Conservation (phyloP, 176 grass and related monocot species). For the Oryza meyeriana region DNA sequence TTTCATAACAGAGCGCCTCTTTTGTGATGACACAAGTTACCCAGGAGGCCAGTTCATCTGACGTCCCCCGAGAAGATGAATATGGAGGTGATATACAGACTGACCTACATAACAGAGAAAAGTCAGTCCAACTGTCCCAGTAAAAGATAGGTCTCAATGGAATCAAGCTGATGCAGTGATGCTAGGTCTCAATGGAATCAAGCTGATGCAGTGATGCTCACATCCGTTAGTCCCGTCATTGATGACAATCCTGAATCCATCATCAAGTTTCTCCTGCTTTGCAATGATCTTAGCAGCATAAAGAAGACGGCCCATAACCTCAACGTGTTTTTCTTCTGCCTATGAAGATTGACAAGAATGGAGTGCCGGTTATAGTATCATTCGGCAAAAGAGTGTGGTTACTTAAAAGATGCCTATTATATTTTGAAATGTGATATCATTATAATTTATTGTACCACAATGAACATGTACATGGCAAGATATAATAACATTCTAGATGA, state of each 20-base stretch:
- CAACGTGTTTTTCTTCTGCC: slow-evolving; percentile 66
- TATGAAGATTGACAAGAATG: slow-evolving; percentile 27
- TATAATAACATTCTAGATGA: background rate
- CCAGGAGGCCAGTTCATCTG: slow-evolving; percentile 90
- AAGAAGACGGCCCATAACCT: slow-evolving; percentile 57
- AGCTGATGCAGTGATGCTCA: slow-evolving; percentile 21
- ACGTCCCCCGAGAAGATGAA: slow-evolving; percentile 67
- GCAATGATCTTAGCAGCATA: slow-evolving; percentile 58
- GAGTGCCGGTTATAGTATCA: background rate
- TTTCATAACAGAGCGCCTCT: background rate
- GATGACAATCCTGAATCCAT: slow-evolving; percentile 71
- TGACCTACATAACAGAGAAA: slow-evolving; percentile 38
- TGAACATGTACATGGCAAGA: background rate
- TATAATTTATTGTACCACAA: background rate
- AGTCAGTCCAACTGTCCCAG: background rate
- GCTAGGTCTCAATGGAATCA: slow-evolving; percentile 18
- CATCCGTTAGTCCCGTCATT: slow-evolving; percentile 66
- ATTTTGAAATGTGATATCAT: background rate
- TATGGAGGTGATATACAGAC: slow-evolving; percentile 74
- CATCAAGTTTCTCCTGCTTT: slow-evolving; percentile 62
- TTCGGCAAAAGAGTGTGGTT: background rate
- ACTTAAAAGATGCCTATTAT: background rate
- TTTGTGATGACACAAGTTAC: slow-evolving; percentile 17
- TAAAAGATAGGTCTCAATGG: slow-evolving; percentile 8
- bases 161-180: background rate